Evolutionary conservation across 2,329 filamentous ascomycete species (phyloP).

Genomic region (Colletotrichum zoysiae): DNA sequence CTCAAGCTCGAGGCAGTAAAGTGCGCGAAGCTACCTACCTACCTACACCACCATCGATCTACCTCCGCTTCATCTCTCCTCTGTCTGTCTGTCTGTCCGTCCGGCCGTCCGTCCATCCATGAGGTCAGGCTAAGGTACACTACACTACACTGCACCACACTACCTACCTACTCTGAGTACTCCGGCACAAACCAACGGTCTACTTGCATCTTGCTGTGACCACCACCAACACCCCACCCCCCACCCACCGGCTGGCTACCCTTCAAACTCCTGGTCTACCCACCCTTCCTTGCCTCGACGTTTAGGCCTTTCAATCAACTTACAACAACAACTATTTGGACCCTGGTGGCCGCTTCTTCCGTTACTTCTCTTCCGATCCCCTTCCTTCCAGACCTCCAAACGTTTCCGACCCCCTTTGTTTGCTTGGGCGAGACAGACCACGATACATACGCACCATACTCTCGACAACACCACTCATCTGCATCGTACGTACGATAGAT

Average conservation of each 20-base stretch:
- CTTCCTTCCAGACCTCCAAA: not conserved
- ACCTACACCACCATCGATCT: too few relatives aligned
- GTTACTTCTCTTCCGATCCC: not conserved
- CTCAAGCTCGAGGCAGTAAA: conserved; percentile 3
- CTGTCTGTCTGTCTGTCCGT: too few relatives aligned
- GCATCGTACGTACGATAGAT: not conserved
- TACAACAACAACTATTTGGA: conserved; percentile 27
- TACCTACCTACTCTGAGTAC: too few relatives aligned
- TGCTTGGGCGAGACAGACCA: not conserved
- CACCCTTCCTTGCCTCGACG: conserved; percentile 23
- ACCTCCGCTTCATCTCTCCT: not conserved
- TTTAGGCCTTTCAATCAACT: conserved; percentile 18
- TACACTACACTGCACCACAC: too few relatives aligned
- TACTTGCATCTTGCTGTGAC: not conserved
- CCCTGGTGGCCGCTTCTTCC: conserved; percentile 32
- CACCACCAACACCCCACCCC: not conserved
- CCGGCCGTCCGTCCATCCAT: not conserved
- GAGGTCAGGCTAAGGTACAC: too few relatives aligned
- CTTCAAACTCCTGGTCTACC: conserved; percentile 9
- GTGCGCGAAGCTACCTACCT: not conserved
- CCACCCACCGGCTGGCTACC: not conserved
- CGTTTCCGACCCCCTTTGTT: not conserved
- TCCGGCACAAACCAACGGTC: conserved; percentile 1
- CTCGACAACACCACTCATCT: conserved; percentile 2
- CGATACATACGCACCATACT: not conserved